These are phyloP conservation scores for Talaromyces adpressus DNA, from an alignment of 495 filamentous ascomycete species.

Conservation along the genomic window DNA sequence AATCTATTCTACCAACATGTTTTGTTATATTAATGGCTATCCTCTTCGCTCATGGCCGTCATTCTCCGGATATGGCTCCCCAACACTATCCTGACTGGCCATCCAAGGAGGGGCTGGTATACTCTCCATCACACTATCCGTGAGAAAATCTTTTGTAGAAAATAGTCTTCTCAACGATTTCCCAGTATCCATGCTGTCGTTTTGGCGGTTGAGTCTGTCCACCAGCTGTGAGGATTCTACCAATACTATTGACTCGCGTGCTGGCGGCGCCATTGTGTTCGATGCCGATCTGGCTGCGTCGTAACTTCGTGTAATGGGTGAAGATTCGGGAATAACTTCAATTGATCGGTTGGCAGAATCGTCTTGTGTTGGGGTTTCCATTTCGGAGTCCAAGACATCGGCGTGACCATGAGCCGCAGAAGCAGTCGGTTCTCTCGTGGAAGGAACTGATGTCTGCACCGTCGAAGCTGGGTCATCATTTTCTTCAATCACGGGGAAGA, in stretches of 20 bases:
- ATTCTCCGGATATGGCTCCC: conserved; percentile 6
- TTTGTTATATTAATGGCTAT: background rate
- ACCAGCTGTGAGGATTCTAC: conserved; percentile 40
- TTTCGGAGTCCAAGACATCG: conserved; percentile 12
- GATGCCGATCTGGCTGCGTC: background rate
- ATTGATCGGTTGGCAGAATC: conserved; percentile 17
- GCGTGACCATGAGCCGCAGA: background rate
- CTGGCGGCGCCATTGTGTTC: conserved; percentile 7
- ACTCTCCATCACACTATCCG: conserved; percentile 43
- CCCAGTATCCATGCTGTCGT: conserved; percentile 10
- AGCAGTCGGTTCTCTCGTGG: background rate
- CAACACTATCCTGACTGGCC: conserved; percentile 39
- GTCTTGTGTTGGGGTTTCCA: conserved; percentile 18
- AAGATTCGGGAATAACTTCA: conserved; percentile 38
- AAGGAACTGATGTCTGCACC: background rate
- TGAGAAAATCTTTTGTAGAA: conserved; percentile 32
- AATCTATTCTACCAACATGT: background rate
- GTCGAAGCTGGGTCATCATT: background rate
- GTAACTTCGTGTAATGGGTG: conserved; percentile 17
- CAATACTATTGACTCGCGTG: conserved; percentile 28
- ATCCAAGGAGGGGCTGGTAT: conserved; percentile 32
- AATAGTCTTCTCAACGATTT: conserved; percentile 16
- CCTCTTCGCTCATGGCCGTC: conserved; percentile 3
- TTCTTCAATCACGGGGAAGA: conserved; percentile 23
- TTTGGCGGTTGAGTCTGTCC: conserved; percentile 19